Conservation (phyloP, 2,329 filamentous ascomycete species). For the Helotiales sp. region DNA sequence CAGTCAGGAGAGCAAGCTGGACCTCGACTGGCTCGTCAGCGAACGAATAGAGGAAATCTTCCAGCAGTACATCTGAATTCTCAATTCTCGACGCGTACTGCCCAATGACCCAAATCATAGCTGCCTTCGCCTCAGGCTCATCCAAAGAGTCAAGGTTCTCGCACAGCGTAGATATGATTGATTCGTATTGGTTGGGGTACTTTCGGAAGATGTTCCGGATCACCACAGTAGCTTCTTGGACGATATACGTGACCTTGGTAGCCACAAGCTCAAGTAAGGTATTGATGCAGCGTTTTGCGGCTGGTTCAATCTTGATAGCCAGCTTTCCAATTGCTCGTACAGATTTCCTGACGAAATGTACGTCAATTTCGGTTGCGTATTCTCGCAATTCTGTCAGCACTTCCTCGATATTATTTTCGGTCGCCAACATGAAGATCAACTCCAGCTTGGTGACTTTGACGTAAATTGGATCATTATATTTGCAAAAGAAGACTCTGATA, state of each 20-base stretch:
- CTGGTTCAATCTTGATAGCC: slow-evolving; percentile 97
- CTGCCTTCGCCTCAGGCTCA: slow-evolving; percentile 95
- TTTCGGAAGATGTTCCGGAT: slow-evolving; percentile 99
- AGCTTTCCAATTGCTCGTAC: slow-evolving; percentile 97
- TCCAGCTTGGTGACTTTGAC: slow-evolving; percentile 99
- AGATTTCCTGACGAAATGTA: slow-evolving; percentile 97
- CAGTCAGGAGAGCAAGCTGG: slow-evolving; percentile 89
- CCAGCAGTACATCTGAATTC: slow-evolving; percentile 88
- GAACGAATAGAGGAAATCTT: slow-evolving; percentile 94
- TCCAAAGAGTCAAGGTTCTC: slow-evolving; percentile 95
- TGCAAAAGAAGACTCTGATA: slow-evolving; percentile 99
- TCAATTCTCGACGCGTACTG: slow-evolving; percentile 98
- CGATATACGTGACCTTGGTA: slow-evolving; percentile 98
- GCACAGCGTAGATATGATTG: slow-evolving; percentile 92
- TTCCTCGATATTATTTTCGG: slow-evolving; percentile 91
- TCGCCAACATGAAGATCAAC: slow-evolving; percentile 98
- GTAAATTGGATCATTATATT: slow-evolving; percentile 99
- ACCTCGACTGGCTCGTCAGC: slow-evolving; percentile 94
- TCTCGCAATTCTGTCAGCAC: slow-evolving; percentile 92
- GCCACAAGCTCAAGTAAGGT: slow-evolving; percentile 89
- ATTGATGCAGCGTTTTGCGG: slow-evolving; percentile 87
- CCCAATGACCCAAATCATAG: slow-evolving; percentile 99
- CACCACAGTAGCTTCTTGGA: slow-evolving; percentile 97
- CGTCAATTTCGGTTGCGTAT: slow-evolving; percentile 97
- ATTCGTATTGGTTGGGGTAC: slow-evolving; percentile 98